Percentiles rank a stretch among this genome's conserved stretches.
These are phyloP conservation scores for Sclerotinia minor DNA, from an alignment of 2,329 filamentous ascomycete species.

Conservation along the genomic window DNA sequence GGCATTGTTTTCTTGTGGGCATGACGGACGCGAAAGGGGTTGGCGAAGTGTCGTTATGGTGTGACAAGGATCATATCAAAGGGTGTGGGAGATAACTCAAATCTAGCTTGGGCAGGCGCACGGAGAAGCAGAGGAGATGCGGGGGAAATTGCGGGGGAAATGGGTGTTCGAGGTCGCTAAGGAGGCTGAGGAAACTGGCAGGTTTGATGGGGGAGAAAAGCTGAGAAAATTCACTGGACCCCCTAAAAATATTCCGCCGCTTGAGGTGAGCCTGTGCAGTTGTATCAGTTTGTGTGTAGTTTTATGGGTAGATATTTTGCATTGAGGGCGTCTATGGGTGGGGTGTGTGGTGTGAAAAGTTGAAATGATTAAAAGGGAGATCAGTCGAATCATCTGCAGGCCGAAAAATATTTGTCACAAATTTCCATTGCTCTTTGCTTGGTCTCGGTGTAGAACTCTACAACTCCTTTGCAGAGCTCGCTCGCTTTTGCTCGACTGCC, in stretches of 20 bases:
- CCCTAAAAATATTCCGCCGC: not conserved
- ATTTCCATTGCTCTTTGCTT: not conserved
- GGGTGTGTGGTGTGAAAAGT: not conserved
- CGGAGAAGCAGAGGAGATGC: conserved; percentile 46
- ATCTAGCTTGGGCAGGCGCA: conserved; percentile 45
- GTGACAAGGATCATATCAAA: conserved; percentile 40
- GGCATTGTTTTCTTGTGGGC: not conserved
- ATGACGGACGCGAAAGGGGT: conserved; percentile 1
- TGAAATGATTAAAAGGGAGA: not conserved
- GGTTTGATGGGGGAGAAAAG: not conserved
- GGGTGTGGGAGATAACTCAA: conserved; percentile 46
- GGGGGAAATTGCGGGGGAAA: conserved; percentile 57
- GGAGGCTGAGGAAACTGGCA: conserved; percentile 1
- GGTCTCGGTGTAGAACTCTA: not conserved
- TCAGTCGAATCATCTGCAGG: not conserved
- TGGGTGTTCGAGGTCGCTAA: conserved; percentile 41
- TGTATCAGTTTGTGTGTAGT: not conserved
- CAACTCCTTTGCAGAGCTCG: not conserved
- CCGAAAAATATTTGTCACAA: not conserved
- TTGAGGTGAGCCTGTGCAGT: not conserved
- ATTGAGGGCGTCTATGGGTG: not conserved
- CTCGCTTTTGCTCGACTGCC: conserved; percentile 6
- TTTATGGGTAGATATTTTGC: not conserved
- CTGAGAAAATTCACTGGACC: not conserved
- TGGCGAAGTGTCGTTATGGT: conserved; percentile 1